Conservation (phyloP, 495 filamentous ascomycete species). For the Tuber umbilicatum region DNA sequence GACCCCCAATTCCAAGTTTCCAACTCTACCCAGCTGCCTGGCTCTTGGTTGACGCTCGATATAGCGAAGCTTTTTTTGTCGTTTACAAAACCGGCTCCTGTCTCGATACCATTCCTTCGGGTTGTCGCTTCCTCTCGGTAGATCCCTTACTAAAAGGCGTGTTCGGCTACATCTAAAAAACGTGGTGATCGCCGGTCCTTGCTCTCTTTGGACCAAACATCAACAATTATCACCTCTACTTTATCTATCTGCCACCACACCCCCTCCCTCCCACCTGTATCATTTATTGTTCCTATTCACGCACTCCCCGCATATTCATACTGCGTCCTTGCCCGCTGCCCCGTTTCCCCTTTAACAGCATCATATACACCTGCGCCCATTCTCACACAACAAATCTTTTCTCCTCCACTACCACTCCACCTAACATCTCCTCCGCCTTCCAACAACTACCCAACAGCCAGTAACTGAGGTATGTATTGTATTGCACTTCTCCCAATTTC, state of each 20-base stretch:
- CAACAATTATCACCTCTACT: constrained; percentile 17
- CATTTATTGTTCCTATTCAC: constrained; percentile 16
- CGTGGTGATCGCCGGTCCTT: constrained; percentile 36
- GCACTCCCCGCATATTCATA: constrained; percentile 9
- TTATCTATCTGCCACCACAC: constrained; percentile 8
- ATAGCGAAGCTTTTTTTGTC: constrained; percentile 23
- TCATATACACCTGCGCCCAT: background rate
- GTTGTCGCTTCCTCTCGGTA: constrained; percentile 35
- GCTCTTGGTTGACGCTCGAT: background rate
- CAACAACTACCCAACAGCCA: background rate
- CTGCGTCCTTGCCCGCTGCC: constrained; percentile 12
- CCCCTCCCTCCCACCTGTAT: constrained; percentile 11
- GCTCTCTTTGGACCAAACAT: constrained; percentile 28
- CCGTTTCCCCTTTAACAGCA: background rate
- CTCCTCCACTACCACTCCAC: constrained; percentile 2
- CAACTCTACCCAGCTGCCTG: background rate
- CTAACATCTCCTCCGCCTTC: background rate
- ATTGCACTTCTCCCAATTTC: background rate
- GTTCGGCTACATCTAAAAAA: constrained; percentile 31
- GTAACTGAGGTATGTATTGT: constrained; percentile 1
- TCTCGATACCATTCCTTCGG: constrained; percentile 38
- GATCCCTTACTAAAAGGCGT: constrained; percentile 34
- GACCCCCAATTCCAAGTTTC: constrained; percentile 11
- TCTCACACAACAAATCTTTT: background rate
- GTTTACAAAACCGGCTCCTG: constrained; percentile 21